Base-by-base conservation (phyloP, 2,329 filamentous ascomycete species). In the Alternaria novae-zelandiae region DNA sequence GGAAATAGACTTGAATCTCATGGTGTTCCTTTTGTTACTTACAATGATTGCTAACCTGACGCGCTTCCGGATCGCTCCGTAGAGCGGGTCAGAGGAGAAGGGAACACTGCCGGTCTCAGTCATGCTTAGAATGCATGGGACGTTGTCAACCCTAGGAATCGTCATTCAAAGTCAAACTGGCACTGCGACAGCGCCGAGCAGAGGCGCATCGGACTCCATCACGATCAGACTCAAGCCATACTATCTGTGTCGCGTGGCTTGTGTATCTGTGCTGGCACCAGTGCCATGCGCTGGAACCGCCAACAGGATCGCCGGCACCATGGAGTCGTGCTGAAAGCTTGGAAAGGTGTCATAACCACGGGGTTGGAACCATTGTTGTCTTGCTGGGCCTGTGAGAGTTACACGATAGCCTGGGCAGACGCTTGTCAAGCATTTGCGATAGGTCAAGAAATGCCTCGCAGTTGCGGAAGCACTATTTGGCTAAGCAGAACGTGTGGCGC, bases 261-360 rank as follows among this genome's bases (percentile, higher is more conserved):
- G 50, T 32, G 46, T 46, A 57, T 55, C 45, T 60, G 46, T 63
- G 66, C 64, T 68, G 61, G 68, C 65, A 63, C 63, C 58, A 60
- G 49, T 67, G 46, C 32, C 17, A 51, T 46, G 57, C 61, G 47
- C 43, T 47, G 65, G 68, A 54, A 64, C 53, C 32, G 47, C 58
- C 63, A 54, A 59, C 54, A 53, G 54, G 57, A 58, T 57, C 21
- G 21, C 45, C 32, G 5, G 41, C 46, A 57, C 32, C 43, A 20
- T 21, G 46, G 59, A 32, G 41, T 60, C 28, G 43, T 53, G 65
- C 41, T 53, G 25, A 32, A 47, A 36, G 49, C 55, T 62, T 43
- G 28, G 56, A 60, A 55, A 60, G 53, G 69, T 66, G 62, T 70
- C 60, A 60, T 59, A 67, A 68, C 70, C 70, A 63, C 59, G 54